Percentiles rank a stretch among this genome's conserved stretches.
phyloP scores from a whole-genome alignment of 2,329 filamentous ascomycete genomes.

The Beauveria sp. region DNA sequence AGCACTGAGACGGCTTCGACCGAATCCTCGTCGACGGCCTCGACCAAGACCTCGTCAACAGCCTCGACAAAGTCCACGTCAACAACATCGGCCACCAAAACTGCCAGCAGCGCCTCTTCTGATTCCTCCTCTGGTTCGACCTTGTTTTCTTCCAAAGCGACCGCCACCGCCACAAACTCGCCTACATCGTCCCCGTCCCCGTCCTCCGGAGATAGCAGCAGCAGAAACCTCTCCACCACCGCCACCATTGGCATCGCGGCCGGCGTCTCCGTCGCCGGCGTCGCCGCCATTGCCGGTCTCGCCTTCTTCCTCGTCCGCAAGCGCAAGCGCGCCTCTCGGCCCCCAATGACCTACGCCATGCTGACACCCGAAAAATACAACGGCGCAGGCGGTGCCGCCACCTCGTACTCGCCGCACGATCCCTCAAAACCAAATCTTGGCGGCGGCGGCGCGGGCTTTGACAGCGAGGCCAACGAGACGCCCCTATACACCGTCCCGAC shows the following conservation, averaged over 20 bases:
- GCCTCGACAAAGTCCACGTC: constrained; percentile 10
- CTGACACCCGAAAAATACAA: constrained; percentile 17
- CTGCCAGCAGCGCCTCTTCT: constrained; percentile 6
- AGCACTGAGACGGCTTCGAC: constrained; percentile 11
- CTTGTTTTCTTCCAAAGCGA: neutral
- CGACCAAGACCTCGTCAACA: constrained; percentile 10
- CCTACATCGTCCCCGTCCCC: neutral
- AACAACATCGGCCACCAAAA: too few species aligned
- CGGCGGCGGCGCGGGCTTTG: neutral
- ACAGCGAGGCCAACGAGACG: constrained; percentile 9
- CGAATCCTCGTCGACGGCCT: constrained; percentile 8
- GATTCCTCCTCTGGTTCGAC: constrained; percentile 9
- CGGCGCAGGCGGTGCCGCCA: constrained; percentile 10
- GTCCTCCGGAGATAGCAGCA: neutral
- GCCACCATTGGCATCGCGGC: constrained; percentile 27
- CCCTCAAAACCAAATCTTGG: constrained; percentile 13
- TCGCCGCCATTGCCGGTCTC: constrained; percentile 19
- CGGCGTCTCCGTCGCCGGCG: constrained; percentile 23
- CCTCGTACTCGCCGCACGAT: constrained; percentile 17
- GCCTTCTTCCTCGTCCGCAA: constrained; percentile 23
- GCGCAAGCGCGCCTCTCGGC: constrained; percentile 15
- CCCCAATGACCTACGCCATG: constrained; percentile 25
- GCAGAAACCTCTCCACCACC: constrained; percentile 19
- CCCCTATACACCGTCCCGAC: neutral
- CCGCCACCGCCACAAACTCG: constrained; percentile 13